Evolutionary conservation across 1,284 basidiomycete genomes (phyloP), one percentile per base, ranked within the genome.

Genomic region (Rhodotorula sp.): DNA sequence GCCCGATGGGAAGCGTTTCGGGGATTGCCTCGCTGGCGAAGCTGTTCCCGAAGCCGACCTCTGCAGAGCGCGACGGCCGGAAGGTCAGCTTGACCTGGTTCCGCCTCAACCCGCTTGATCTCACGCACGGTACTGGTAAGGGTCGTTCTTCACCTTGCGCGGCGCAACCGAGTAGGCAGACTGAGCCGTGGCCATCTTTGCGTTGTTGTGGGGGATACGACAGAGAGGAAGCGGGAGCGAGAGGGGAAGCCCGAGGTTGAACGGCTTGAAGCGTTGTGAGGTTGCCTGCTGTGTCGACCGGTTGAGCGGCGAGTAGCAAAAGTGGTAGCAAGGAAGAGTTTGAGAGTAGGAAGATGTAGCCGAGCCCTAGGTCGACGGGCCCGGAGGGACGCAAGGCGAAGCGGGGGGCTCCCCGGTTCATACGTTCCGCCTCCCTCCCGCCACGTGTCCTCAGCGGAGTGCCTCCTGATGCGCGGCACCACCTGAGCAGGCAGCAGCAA

Each of bases 1-100:
- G 88, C 0, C 81, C 86, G 45, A 83, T 71, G 1, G 85, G 85
- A 0, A 90, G 84, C 3, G 83, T 83, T 10, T 85, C 85, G 2
- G 87, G 87, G 53, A 87, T 88, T 65, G 79, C 79, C 69, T 80
- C 79, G 4, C 70, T 61, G 27, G 75, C 68, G 58, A 74, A 63
- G 16, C 41, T 42, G 41, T 56, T 45, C 16, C 73, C 27, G 67
- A 60, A 54, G 63, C 58, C 27, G 25, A 49, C 42, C n/a, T 19
- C 48, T 45, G 23, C 23, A 19, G 49, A 23, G 34, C 34, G 34
- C 34, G 34, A 34, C 34, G 23, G 21, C 21, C 9, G 49, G 46
- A 41, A 59, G n/a, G 61, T 34, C 41, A 45, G 34, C 27, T 5
- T 53, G 55, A 23, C 59, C 57, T n/a, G 59, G 44, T 19, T 9